Base-by-base conservation (phyloP, 768 basidiomycete genomes). In the Leccinum disarticulatum region DNA sequence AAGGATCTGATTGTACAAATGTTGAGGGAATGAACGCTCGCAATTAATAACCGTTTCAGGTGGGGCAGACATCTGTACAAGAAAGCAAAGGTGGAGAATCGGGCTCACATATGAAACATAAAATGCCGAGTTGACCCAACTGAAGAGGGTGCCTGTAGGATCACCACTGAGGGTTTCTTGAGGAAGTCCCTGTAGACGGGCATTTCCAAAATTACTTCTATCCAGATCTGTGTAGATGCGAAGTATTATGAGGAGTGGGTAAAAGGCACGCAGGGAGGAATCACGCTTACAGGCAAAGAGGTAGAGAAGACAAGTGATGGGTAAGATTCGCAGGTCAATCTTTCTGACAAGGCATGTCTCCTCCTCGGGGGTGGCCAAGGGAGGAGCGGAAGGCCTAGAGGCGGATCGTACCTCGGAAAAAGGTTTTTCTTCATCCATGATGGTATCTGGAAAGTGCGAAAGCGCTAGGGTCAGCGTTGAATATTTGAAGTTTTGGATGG, bases 181-280 rank as follows among this genome's bases (percentile, higher is more conserved):
- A 8, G 86, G 80, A 3, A 93, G 77, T 22, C 87, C 86, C 74
- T 88, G 88, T n/a, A 91, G 74, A 59, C 90, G 81, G 27, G 91
- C 91, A 69, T 92, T 92, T 9, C 90, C 90, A 38, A 91, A 70
- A 64, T 92, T 91, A 6, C 85, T 85, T 60, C 91, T 82, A 67
- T 92, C 91, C 59, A 93, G 75, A 68, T 84, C 73, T 76, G 27
- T 27, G 33, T 54, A 28, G 47, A 50, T 14, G 31, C 6, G 13
- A 27, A 48, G 7, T 22, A 31, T 13, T 27, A 33, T 64, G 51
- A 22, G 14, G 36, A 28, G 11, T 6, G 6, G 35, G 22, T n/a
- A 36, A 47, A 49, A 10, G n/a, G 13, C 5, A 35, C 19, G 17
- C 30, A 57, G 17, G 46, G 58, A 27, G 35, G 17, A 43, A 8